A percentile compares a stretch with the other conserved stretches of the same genome.
Conservation (phyloP, 805 yeast species). For the Saccharomycopsis capsularis region DNA sequence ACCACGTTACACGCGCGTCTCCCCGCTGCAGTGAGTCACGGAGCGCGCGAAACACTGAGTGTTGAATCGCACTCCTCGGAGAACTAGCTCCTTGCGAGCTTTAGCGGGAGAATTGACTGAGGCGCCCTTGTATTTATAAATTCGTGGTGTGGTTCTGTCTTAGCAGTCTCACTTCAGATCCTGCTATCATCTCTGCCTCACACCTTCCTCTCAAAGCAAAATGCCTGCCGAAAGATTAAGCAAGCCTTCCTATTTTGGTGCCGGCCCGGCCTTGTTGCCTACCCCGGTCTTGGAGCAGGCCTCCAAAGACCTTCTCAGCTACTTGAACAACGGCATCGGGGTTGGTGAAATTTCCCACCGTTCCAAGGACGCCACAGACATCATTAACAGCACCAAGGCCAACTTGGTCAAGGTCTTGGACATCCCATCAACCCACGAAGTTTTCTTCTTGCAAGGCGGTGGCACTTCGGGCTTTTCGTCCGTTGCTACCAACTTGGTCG, state of each 20-base stretch:
- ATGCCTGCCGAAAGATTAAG: too few relatives aligned
- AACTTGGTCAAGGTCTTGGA: slow-evolving; percentile 56
- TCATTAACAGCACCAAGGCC: slow-evolving; percentile 70
- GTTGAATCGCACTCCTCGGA: too few relatives aligned
- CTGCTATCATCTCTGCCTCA: too few relatives aligned
- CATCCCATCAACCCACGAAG: slow-evolving; percentile 90
- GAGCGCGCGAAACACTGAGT: too few relatives aligned
- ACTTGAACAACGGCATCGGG: slow-evolving; percentile 68
- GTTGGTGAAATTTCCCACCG: slow-evolving; percentile 96
- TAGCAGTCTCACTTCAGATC: too few relatives aligned
- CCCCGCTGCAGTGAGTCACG: too few relatives aligned
- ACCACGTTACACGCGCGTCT: too few relatives aligned
- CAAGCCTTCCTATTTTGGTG: slow-evolving; percentile 95
- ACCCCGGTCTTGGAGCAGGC: slow-evolving; percentile 80
- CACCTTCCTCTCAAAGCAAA: too few relatives aligned
- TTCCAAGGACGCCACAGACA: slow-evolving; percentile 69
- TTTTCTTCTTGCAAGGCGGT: slow-evolving; percentile 95
- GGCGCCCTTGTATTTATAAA: too few relatives aligned
- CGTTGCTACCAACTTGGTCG: slow-evolving; percentile 72
- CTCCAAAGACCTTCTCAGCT: slow-evolving; percentile 73
- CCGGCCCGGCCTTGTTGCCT: slow-evolving; percentile 97
- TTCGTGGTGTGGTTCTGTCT: too few relatives aligned
- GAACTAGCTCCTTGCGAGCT: too few relatives aligned
- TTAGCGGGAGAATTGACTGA: too few relatives aligned
- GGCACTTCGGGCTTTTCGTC: slow-evolving; percentile 96